Conservation (phyloP, 2,329 filamentous ascomycete genomes). For the Paecilomyces sp. region DNA sequence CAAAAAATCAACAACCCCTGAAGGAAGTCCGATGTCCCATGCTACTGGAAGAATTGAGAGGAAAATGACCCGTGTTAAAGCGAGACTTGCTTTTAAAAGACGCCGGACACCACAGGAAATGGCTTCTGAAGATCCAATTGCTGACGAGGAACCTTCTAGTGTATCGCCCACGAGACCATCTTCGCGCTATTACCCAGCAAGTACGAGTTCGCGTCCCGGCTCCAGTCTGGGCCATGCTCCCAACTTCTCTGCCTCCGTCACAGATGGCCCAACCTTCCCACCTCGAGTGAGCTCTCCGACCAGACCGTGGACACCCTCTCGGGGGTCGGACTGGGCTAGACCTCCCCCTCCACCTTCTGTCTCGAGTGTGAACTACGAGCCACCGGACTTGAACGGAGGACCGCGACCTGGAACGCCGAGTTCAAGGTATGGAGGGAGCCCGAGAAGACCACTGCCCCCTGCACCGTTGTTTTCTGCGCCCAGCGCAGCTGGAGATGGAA, state of each 20-base stretch:
- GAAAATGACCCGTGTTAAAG: conserved; percentile 4
- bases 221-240: conserved; percentile 37
- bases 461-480: conserved; percentile 71
- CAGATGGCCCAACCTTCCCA: conserved; percentile 30
- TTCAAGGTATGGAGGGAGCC: conserved; percentile 80
- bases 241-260: conserved; percentile 28
- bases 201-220: conserved; percentile 30
- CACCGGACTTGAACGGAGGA: conserved; percentile 78
- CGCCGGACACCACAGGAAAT: conserved; percentile 15
- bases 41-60: background rate
- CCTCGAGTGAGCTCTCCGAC: conserved; percentile 34
- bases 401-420: conserved; percentile 87
- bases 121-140: conserved; percentile 13
- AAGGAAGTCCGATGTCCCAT: background rate
- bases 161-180: conserved; percentile 15
- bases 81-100: conserved; percentile 9
- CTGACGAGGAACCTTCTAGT: conserved; percentile 11
- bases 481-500: conserved; percentile 27
- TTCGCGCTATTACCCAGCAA: conserved; percentile 23
- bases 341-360: conserved; percentile 62
- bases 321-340: conserved; percentile 57
- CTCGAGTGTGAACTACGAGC: conserved; percentile 69
- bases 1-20: background rate
- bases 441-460: conserved; percentile 77
- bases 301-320: conserved; percentile 50